These are phyloP conservation scores for Boletus patriciae DNA, from an alignment of 768 basidiomycete species.

Conservation along the genomic window DNA sequence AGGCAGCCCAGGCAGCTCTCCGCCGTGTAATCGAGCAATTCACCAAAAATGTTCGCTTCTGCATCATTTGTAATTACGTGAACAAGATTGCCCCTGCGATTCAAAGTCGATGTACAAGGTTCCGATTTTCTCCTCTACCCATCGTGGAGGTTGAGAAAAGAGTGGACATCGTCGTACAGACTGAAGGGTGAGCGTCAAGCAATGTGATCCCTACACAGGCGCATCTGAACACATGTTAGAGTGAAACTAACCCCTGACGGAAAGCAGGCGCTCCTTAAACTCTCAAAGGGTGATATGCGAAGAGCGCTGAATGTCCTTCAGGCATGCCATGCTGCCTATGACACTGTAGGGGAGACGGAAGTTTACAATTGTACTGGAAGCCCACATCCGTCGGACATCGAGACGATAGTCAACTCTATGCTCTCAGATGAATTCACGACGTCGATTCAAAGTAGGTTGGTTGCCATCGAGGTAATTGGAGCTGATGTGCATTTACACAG, in stretches of 20 bases:
- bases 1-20: slow-evolving; percentile 93
- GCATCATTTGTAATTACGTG: slow-evolving; percentile 99
- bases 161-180: slow-evolving; percentile 71
- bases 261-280: slow-evolving; percentile 82
- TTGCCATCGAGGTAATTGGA: background rate
- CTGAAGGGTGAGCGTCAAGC: slow-evolving; percentile 64
- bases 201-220: background rate
- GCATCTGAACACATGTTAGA: slow-evolving; percentile 41
- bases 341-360: slow-evolving; percentile 81
- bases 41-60: slow-evolving; percentile 97
- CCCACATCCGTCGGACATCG: slow-evolving; percentile 94
- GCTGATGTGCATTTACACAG: slow-evolving; percentile 41
- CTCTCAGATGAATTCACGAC: slow-evolving; percentile 94
- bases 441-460: slow-evolving; percentile 69
- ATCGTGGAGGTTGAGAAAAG: slow-evolving; percentile 83
- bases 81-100: slow-evolving; percentile 99
- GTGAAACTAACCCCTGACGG: slow-evolving; percentile 87
- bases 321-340: slow-evolving; percentile 97
- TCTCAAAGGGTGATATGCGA: slow-evolving; percentile 98
- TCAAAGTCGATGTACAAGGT: slow-evolving; percentile 96
- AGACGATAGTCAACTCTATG: slow-evolving; percentile 93
- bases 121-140: slow-evolving; percentile 93
- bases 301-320: slow-evolving; percentile 94
- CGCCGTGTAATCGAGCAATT: slow-evolving; percentile 98
- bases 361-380: slow-evolving; percentile 97